Percentiles rank a stretch among this genome's conserved stretches.
Conservation (phyloP, 2,329 filamentous ascomycete species). For the Penicillium sp. region DNA sequence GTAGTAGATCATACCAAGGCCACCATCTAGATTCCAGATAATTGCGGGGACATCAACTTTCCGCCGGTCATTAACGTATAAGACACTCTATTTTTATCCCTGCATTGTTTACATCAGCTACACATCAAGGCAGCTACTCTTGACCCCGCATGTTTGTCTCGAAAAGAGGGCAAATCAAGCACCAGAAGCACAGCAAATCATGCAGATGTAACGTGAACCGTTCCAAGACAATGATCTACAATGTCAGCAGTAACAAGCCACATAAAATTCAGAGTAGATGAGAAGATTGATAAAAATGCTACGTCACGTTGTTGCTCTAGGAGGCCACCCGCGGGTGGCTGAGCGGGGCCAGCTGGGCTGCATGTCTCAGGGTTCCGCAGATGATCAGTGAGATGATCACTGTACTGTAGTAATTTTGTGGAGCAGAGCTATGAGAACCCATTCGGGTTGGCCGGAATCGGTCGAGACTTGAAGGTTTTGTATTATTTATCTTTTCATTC, state of each 20-base stretch:
- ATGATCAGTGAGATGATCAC: not conserved
- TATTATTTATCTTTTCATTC: not conserved
- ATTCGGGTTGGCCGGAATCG: not conserved
- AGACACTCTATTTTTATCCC: conserved; percentile 4
- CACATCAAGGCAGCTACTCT: not conserved
- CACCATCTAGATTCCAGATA: not conserved
- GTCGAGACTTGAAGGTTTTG: not conserved
- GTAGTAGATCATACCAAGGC: not conserved
- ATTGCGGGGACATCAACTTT: not conserved
- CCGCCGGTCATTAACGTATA: not conserved
- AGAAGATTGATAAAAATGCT: not conserved
- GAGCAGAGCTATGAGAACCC: not conserved
- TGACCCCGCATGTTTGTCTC: not conserved
- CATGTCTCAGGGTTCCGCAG: conserved; percentile 7
- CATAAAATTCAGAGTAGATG: not conserved
- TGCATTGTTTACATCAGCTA: not conserved
- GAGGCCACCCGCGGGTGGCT: conserved; percentile 2
- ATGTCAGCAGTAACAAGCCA: not conserved
- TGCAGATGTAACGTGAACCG: conserved; percentile 4
- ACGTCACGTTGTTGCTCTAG: not conserved
- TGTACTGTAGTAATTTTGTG: not conserved
- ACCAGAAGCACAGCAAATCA: not conserved
- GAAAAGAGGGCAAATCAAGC: not conserved
- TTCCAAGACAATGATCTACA: conserved; percentile 5
- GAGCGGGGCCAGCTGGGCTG: not conserved